Evolutionary conservation across 164 flowering plant species (phyloP).

Genomic region (Nymphaea colorata): DNA sequence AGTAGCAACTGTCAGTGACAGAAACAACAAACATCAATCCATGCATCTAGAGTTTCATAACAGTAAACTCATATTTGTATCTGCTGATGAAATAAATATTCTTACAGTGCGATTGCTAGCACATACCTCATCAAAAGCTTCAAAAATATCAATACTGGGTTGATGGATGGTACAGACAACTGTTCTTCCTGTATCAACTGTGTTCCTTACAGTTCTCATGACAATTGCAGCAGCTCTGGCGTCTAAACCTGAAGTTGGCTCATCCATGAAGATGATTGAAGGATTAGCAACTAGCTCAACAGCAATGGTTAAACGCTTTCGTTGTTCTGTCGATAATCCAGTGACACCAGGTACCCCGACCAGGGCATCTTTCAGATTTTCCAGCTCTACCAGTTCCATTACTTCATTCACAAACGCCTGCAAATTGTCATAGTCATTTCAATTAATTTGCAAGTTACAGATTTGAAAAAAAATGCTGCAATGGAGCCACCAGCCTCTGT

Average conservation of each 20-base stretch:
- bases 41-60: neutral
- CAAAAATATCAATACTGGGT: conserved; percentile 97
- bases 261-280: conserved; percentile 99
- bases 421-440: neutral
- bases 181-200: conserved; percentile 97
- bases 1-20: conserved; percentile 37
- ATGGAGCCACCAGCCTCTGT: too few species aligned
- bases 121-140: conserved; percentile 90
- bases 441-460: too few species aligned
- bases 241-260: conserved; percentile 99
- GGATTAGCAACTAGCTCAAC: conserved; percentile 99
- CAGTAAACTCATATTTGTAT: neutral
- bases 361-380: conserved; percentile 69
- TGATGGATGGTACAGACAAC: conserved; percentile 99
- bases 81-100: too few species aligned
- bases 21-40: neutral
- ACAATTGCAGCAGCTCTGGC: conserved; percentile 99
- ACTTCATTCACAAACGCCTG: conserved; percentile 91
- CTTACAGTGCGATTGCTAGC: neutral
- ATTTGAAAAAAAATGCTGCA: too few species aligned
- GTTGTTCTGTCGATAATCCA: conserved; percentile 92
- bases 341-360: conserved; percentile 96
- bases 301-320: conserved; percentile 96
- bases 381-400: conserved; percentile 88
- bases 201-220: conserved; percentile 96